Evolutionary conservation across 352 stramenopile genomes (phyloP), one percentile per base, ranked within the genome.

Genomic region (Pythium myriotylum): DNA sequence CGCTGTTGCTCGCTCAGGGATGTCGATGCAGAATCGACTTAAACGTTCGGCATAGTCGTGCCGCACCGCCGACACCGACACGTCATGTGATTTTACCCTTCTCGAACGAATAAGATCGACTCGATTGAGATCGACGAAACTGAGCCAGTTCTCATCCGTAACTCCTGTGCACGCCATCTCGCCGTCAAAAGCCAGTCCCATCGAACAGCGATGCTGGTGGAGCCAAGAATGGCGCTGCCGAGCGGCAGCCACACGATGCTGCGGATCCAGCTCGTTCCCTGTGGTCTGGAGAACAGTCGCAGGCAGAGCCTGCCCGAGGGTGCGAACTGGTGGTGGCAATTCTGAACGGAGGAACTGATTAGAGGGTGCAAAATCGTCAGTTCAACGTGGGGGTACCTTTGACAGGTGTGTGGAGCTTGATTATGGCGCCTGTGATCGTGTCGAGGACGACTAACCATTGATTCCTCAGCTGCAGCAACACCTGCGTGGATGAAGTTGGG

Each of bases 371-470:
- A 51, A 35, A 3, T 22, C 20, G 54, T 24, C 20, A 22, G 20
- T 10, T 50, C 17, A 16, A 22, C 9, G 40, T 4, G 26, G 10
- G 16, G 53, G 17, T 67, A 84, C 80, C 73, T 73, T 73, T 78
- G 35, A 82, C 50, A 24, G 81, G 79, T 4, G 79, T 87, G 47
- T 88, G 76, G 4, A 90, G 60, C 58, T 88, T 88, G 17, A 77
- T n/a, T 23, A 87, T 54, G 0, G 54, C 50, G 9, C 73, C 66
- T 20, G 33, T 52, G 12, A 77, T 50, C 23, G 74, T 73, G 50
- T 92, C 83, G 4, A 89, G 41, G 12, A 86, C 63, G 20, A 88
- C 68, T 17, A 90, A 56, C 83, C 83, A 92, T 58, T 91, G 81
- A 39, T 90, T 92, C 9, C 78, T 76, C 7, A 92, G 63, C 37